Base-by-base conservation (phyloP, 495 filamentous ascomycete genomes). In the Neurospora intermedia region DNA sequence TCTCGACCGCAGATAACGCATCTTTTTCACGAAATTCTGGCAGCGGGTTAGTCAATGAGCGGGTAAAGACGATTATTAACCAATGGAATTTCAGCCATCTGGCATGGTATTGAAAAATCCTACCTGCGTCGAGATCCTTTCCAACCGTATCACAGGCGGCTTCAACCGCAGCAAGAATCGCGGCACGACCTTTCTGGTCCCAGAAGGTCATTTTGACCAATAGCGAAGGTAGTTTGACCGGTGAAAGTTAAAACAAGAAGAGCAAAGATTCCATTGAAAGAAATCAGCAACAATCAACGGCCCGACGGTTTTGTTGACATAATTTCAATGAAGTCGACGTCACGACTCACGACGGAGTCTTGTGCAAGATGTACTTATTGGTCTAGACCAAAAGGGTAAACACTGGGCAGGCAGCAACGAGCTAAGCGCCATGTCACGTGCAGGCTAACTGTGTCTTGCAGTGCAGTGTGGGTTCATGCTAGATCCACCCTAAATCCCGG, bases 141-240 rank as follows among this genome's bases (percentile, higher is more conserved):
- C 77, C 79, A 71, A 86, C 77, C 38, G 73, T 72, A 73, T 85
- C 82, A 73, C 81, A 86, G 2, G 75, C 81, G 38, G 76, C 76
- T 39, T 80, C 74, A 9, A 87, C 75, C 20, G 84, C 83, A 40
- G 81, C 80, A 41, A 84, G 74, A 23, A 87, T 75, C 66, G 78
- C 78, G 62, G 80, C 79, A 62, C 78, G 80, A 43, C 82, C 85
- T 38, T 75, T 80, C 45, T 71, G 70, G 43, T 81, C 74, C 84
- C 83, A 85, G 70, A 74, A 80, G 8, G 79, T 80, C 83, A 83
- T 86, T 27, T 31, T 73, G 27, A 6, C 54, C 54, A 7, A 18
- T 66, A 66, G 2, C 54, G 3, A 9, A 31, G 18, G 54, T 9
- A 35, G 2, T 35, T 66, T 38, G 54, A 66, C 27, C 8, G 7